phyloP scores from a whole-genome alignment of 1,284 basidiomycete species.

The Melampsora americana region DNA sequence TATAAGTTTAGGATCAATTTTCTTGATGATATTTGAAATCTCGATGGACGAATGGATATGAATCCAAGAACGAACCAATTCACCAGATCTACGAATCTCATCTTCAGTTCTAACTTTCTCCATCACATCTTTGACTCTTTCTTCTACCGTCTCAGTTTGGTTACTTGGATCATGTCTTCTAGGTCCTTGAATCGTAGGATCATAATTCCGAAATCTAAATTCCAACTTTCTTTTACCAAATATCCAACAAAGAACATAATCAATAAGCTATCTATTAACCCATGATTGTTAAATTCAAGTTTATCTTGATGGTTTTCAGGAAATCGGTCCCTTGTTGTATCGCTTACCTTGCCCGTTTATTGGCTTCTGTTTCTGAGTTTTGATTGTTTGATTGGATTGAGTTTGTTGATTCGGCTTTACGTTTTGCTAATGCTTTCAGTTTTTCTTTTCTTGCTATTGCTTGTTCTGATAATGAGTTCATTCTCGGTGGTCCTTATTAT shows the following conservation, averaged over 20 bases:
- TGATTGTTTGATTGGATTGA: background rate
- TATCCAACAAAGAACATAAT: background rate
- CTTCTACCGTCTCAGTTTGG: slow-evolving; percentile 30
- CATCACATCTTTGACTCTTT: slow-evolving; percentile 38
- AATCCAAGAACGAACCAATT: slow-evolving; percentile 18
- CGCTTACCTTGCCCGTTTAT: slow-evolving; percentile 9
- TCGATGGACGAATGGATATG: background rate
- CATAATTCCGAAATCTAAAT: slow-evolving; percentile 40
- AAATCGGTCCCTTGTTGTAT: background rate
- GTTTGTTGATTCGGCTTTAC: background rate
- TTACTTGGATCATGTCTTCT: slow-evolving; percentile 6
- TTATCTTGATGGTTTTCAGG: no score
- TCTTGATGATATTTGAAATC: no score
- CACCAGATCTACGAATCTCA: slow-evolving; percentile 23
- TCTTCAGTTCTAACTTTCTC: slow-evolving; percentile 26
- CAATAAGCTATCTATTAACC: background rate
- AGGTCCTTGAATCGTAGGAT: slow-evolving; percentile 30
- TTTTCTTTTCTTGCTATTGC: slow-evolving; percentile 34
- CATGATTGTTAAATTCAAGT: background rate
- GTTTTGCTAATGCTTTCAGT: slow-evolving; percentile 14
- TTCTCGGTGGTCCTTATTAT: background rate
- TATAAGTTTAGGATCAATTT: background rate
- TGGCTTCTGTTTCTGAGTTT: slow-evolving; percentile 1
- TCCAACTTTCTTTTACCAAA: slow-evolving; percentile 24
- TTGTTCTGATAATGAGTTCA: slow-evolving; percentile 31